phyloP scores from a whole-genome alignment of 1,139 yeast species.

The Saccharomycopsis hybrid region DNA sequence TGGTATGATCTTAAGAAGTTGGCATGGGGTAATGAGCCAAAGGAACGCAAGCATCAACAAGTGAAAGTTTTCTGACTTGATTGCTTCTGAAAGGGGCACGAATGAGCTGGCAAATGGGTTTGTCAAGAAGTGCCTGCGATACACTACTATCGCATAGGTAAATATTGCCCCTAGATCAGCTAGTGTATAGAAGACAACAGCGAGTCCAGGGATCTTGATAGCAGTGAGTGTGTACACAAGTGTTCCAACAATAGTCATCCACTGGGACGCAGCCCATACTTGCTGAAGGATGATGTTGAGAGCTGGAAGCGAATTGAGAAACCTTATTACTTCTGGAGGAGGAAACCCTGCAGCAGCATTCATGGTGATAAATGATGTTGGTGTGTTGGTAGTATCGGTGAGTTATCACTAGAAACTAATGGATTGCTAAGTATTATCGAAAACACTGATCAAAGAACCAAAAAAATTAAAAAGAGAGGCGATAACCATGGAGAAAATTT shows the following conservation, averaged over 20 bases:
- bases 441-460: too few species aligned
- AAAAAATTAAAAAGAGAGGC: too few species aligned
- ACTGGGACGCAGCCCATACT: constrained; percentile 15
- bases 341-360: too few species aligned
- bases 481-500: too few species aligned
- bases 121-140: constrained; percentile 5
- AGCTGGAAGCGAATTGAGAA: constrained; percentile 1
- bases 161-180: constrained; percentile 16
- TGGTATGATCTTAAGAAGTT: constrained; percentile 18
- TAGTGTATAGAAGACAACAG: constrained; percentile 10
- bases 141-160: constrained; percentile 13
- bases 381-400: too few species aligned
- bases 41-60: constrained; percentile 17
- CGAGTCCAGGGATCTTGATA: constrained; percentile 11
- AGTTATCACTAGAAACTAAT: too few species aligned
- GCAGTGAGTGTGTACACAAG: constrained; percentile 12
- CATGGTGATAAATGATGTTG: too few species aligned
- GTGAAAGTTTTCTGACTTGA: constrained; percentile 20
- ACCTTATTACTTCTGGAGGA: not conserved
- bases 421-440: too few species aligned
- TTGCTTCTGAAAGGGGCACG: constrained; percentile 15
- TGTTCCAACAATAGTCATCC: constrained; percentile 10
- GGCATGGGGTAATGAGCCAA: constrained; percentile 20
- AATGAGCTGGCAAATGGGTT: constrained; percentile 9
- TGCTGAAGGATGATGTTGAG: constrained; percentile 1